Conservation (phyloP, 352 stramenopile genomes). For the Phytophthora rubi region DNA sequence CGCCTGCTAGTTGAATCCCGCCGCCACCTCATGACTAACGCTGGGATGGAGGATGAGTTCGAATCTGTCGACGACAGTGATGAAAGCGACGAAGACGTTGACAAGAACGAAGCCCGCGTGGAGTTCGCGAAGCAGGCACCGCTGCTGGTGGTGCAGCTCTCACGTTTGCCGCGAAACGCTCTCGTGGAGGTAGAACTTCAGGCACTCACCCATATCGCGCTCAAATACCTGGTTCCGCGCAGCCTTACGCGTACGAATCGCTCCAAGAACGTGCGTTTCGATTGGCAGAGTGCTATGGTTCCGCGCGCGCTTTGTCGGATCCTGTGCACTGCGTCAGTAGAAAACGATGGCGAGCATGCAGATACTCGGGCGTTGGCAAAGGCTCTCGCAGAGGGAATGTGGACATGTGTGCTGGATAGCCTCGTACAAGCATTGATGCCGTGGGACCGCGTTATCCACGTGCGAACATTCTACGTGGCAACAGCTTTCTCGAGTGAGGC, state of each 20-base stretch:
- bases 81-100: slow-evolving; percentile 79
- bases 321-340: slow-evolving; percentile 43
- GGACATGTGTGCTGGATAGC: slow-evolving; percentile 34
- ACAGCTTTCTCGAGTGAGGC: slow-evolving; percentile 58
- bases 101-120: slow-evolving; percentile 60
- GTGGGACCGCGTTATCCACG: slow-evolving; percentile 71
- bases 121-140: slow-evolving; percentile 57
- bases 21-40: slow-evolving; percentile 49
- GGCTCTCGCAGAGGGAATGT: slow-evolving; percentile 28
- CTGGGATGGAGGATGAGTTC: slow-evolving; percentile 55
- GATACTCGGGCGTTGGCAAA: slow-evolving; percentile 32
- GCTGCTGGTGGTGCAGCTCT: slow-evolving; percentile 71
- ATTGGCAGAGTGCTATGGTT: slow-evolving; percentile 48
- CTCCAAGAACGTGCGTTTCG: slow-evolving; percentile 26
- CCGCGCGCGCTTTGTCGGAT: slow-evolving; percentile 61
- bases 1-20: slow-evolving; percentile 29
- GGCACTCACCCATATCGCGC: slow-evolving; percentile 67
- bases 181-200: slow-evolving; percentile 83
- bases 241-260: slow-evolving; percentile 17
- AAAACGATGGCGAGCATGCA: slow-evolving; percentile 2
- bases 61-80: slow-evolving; percentile 68
- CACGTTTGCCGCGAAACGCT: slow-evolving; percentile 67
- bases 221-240: slow-evolving; percentile 57
- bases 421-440: slow-evolving; percentile 53
- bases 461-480: slow-evolving; percentile 74